Evolutionary conservation across 2,329 filamentous ascomycete genomes (phyloP), one percentile per base, ranked within the genome.

Genomic region (Colletotrichum ledebouriae): DNA sequence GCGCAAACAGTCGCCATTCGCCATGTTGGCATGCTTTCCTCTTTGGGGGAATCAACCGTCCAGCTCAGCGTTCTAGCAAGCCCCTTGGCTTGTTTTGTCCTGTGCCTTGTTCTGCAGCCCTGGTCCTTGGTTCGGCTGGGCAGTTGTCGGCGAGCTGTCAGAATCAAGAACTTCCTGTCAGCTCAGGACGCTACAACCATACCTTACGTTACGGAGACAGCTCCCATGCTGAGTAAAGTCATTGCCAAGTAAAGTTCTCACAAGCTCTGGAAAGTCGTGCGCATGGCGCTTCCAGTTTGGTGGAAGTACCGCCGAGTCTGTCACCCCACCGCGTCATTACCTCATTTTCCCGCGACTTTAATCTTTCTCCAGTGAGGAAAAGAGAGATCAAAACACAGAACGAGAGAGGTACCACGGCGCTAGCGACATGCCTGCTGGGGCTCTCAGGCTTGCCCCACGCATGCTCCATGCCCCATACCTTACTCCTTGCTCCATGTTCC

Each of bases 321-420:
- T 69, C 61, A 69, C 66, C 66, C 66, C 66, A 66, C 61, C 56
- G 42, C 63, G 34, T 49, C 56, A 60, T 66, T 65, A 56, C 61
- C 55, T 59, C 66, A 56, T 50, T 66, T 22, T 44, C 29, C 56
- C 15, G 25, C 47, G 41, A 29, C 50, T 44, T 34, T 50, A 22
- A 41, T 15, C 52, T 41, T 6, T 41, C 37, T 20, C 29, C 20
- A 41, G 20, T 47, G 20, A 42, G 39, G 47, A 13, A 33, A 29
- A 29, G 1, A 29, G 29, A 29, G 6, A 39, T 6, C 13, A 39
- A 15, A 15, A 15, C 4, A 12, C 37, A 15, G 37, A 15, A 11
- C 13, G 37, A 15, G 34, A 15, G 37, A 39, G 37, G 37, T 15
- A 39, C 13, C 37, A 22, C 49, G 46, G 47, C 46, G 46, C 20